Conservation (phyloP, 1,284 basidiomycete species). For the Exobasidium rhododendri region DNA sequence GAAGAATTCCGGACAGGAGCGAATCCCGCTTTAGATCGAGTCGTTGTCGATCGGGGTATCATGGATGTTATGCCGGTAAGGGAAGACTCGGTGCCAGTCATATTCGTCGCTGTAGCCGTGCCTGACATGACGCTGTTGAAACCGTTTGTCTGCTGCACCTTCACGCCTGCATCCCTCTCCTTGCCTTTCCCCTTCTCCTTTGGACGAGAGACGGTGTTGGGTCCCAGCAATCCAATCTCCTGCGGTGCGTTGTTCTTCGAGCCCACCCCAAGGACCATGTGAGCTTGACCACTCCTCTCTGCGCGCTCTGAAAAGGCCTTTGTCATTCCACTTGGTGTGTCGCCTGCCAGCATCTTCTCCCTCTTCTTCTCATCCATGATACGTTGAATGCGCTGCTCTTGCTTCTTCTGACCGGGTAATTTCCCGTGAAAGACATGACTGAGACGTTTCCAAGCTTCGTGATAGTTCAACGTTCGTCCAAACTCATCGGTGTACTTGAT, state of each 20-base stretch:
- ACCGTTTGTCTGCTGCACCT: neutral
- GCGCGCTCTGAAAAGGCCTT: constrained; percentile 44
- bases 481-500: constrained; percentile 90
- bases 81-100: neutral
- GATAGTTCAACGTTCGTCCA: constrained; percentile 80
- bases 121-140: neutral
- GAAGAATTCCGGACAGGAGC: neutral
- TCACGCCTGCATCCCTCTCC: neutral
- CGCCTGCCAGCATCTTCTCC: constrained; percentile 51
- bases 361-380: constrained; percentile 49
- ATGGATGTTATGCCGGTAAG: neutral
- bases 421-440: constrained; percentile 54
- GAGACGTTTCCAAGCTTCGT: constrained; percentile 65
- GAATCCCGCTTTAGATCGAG: neutral
- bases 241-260: constrained; percentile 43
- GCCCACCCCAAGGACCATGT: constrained; percentile 54
- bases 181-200: constrained; percentile 10
- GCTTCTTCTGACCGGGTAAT: constrained; percentile 47
- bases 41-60: constrained; percentile 2
- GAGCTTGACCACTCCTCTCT: constrained; percentile 49
- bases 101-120: neutral
- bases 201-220: constrained; percentile 13
- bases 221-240: constrained; percentile 41
- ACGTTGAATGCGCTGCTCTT: constrained; percentile 44
- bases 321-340: constrained; percentile 48